A percentile compares a stretch with the other conserved stretches of the same genome.
phyloP scores from a whole-genome alignment of 352 stramenopile genomes.

The Pythium chondricola region DNA sequence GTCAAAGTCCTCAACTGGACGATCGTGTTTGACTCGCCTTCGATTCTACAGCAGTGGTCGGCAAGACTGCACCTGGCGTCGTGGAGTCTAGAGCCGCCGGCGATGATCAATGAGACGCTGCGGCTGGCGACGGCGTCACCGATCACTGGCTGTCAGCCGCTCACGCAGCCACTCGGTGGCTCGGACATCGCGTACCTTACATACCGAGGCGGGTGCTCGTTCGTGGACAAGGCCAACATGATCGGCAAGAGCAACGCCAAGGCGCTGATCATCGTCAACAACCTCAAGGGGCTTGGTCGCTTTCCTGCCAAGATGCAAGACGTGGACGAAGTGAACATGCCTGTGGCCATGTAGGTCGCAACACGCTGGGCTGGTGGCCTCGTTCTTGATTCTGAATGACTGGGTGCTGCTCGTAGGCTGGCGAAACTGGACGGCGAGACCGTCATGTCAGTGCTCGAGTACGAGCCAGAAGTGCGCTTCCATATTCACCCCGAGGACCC shows the following conservation, averaged over 20 bases:
- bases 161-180: constrained; percentile 2
- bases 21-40: constrained; percentile 34
- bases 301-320: constrained; percentile 34
- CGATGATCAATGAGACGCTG: constrained; percentile 13
- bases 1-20: constrained; percentile 43
- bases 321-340: constrained; percentile 27
- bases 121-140: constrained; percentile 28
- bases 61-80: constrained; percentile 46
- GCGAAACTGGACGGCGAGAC: constrained; percentile 58
- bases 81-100: constrained; percentile 40
- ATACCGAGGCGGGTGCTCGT: constrained; percentile 53
- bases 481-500: constrained; percentile 25
- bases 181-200: constrained; percentile 25
- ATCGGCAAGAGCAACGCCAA: constrained; percentile 23
- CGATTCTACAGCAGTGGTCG: constrained; percentile 42
- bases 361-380: too few species aligned
- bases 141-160: constrained; percentile 33
- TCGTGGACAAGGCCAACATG: constrained; percentile 59
- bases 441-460: constrained; percentile 52
- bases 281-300: constrained; percentile 45
- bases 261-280: constrained; percentile 57
- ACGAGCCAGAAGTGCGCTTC: constrained; percentile 22
- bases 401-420: constrained; percentile 24
- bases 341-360: constrained; percentile 46
- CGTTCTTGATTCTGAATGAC: not conserved